A percentile compares a stretch with the other conserved stretches of the same genome.
Conservation (phyloP, 2,329 filamentous ascomycete species). For the Fusarium penzigii region DNA sequence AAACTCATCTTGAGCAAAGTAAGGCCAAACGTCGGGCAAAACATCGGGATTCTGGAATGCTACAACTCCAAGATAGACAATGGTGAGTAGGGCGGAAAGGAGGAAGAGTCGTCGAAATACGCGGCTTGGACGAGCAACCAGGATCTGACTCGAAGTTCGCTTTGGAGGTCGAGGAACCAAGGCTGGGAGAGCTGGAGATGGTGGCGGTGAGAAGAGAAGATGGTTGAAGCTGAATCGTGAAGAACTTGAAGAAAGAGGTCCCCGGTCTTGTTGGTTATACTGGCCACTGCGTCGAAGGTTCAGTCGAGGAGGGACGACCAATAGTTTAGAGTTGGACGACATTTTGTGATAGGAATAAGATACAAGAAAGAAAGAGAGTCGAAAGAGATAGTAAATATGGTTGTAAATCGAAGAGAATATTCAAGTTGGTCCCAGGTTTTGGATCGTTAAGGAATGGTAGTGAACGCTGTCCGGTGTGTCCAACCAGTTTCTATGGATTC, state of each 20-base stretch:
- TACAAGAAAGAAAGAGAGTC: no score
- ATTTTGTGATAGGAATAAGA: no score
- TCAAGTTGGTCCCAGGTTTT: no score
- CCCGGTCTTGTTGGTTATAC: slow-evolving; percentile 55
- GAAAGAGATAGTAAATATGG: no score
- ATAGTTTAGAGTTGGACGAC: slow-evolving; percentile 49
- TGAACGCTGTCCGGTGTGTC: no score
- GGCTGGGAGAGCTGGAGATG: slow-evolving; percentile 71
- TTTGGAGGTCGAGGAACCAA: slow-evolving; percentile 62
- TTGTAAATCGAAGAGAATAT: no score
- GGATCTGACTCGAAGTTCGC: slow-evolving; percentile 55
- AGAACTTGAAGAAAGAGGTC: slow-evolving; percentile 59
- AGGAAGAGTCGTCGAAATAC: slow-evolving; percentile 59
- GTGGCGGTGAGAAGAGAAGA: slow-evolving; percentile 65
- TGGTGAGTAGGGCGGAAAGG: slow-evolving; percentile 48
- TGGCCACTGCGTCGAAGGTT: slow-evolving; percentile 61
- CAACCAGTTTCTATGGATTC: no score
- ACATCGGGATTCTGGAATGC: slow-evolving; percentile 31
- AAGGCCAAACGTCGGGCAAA: slow-evolving; percentile 37
- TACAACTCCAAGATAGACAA: slow-evolving; percentile 49
- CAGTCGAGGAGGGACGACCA: slow-evolving; percentile 55
- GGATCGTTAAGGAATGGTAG: no score
- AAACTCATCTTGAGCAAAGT: slow-evolving; percentile 54
- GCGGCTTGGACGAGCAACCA: slow-evolving; percentile 54
- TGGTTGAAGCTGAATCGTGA: slow-evolving; percentile 68